Conservation (phyloP, 2,329 filamentous ascomycete species). For the Calonectria pauciramosa region DNA sequence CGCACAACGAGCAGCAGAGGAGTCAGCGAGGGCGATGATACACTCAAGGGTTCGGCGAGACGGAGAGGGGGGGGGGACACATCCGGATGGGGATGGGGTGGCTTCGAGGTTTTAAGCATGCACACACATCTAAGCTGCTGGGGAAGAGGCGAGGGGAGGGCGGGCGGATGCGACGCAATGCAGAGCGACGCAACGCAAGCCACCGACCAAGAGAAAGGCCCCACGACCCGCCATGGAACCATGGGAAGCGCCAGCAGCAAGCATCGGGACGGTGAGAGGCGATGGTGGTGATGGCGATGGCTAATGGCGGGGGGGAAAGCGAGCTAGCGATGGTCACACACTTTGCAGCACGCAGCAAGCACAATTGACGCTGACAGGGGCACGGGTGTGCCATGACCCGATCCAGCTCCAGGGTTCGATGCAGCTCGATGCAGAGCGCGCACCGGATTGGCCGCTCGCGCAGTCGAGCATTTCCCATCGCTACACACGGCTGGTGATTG, state of each 20-base stretch:
- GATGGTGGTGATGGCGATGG: background rate
- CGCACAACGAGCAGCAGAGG: conserved; percentile 31
- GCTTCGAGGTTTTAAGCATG: conserved; percentile 15
- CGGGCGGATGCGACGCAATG: conserved; percentile 13
- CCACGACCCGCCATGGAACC: background rate
- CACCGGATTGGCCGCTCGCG: conserved; percentile 7
- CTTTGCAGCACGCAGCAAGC: conserved; percentile 1
- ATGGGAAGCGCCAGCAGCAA: background rate
- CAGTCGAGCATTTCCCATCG: conserved; percentile 16
- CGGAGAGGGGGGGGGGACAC: background rate
- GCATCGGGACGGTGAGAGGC: conserved; percentile 20
- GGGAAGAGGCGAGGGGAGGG: background rate
- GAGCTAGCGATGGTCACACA: conserved; percentile 17
- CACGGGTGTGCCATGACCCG: background rate
- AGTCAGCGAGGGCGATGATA: conserved; percentile 26
- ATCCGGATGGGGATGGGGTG: conserved; percentile 2
- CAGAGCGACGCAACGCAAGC: conserved; percentile 5
- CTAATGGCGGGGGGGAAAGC: background rate
- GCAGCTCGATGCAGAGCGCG: background rate
- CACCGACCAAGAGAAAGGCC: background rate
- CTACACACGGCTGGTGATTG: conserved; percentile 46
- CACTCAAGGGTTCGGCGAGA: conserved; percentile 29
- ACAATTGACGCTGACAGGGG: conserved; percentile 11
- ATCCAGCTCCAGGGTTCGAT: background rate
- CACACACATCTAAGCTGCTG: background rate